phyloP scores from a whole-genome alignment of 2,329 filamentous ascomycete genomes.

The Aspergillus jensenii region DNA sequence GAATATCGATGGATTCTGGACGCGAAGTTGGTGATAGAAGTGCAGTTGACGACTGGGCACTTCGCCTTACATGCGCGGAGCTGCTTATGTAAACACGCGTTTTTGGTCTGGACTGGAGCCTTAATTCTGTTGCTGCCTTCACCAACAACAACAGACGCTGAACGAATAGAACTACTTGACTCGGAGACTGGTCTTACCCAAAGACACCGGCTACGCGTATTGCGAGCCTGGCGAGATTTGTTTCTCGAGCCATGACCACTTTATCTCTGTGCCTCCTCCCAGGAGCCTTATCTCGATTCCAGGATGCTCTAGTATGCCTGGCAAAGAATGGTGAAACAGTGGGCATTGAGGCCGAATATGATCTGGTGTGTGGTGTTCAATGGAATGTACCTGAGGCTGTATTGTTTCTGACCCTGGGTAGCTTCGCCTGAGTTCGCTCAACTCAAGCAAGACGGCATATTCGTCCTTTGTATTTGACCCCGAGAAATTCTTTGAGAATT shows the following conservation, averaged over 20 bases:
- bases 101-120: conserved; percentile 8
- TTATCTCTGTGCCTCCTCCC: conserved; percentile 57
- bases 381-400: no score
- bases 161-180: neutral
- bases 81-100: conserved; percentile 23
- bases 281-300: conserved; percentile 55
- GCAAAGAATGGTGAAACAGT: conserved; percentile 64
- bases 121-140: neutral
- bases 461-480: conserved; percentile 58
- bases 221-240: neutral
- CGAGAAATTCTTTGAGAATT: conserved; percentile 57
- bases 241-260: conserved; percentile 29
- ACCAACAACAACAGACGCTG: neutral
- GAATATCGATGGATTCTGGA: neutral
- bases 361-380: conserved; percentile 35
- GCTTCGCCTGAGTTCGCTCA: conserved; percentile 62
- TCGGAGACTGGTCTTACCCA: no score
- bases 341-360: conserved; percentile 60
- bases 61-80: neutral
- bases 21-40: neutral
- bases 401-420: conserved; percentile 9
- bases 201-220: neutral
- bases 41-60: neutral
- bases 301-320: conserved; percentile 61
- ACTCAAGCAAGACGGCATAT: conserved; percentile 64